These are phyloP conservation scores for Stephanodiscus minutulus DNA, from an alignment of 108 stramenopile genomes.

Conservation along the genomic window DNA sequence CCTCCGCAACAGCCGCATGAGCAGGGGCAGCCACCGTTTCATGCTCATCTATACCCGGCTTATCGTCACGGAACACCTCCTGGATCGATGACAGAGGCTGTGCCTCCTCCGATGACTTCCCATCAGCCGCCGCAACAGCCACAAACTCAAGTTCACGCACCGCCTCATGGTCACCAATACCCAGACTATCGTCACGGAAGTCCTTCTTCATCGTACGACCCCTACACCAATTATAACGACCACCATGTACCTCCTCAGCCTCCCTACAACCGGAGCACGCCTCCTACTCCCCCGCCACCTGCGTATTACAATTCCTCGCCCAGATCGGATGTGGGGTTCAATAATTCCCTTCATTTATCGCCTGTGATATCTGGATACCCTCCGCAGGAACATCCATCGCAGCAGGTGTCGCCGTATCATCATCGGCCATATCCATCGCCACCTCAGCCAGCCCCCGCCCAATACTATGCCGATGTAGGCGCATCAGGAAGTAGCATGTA, in stretches of 20 bases:
- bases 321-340: slow-evolving; percentile 14
- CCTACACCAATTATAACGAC: slow-evolving; percentile 4
- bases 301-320: slow-evolving; percentile 15
- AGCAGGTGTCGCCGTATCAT: slow-evolving; percentile 12
- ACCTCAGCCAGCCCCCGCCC: neutral
- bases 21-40: neutral
- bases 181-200: slow-evolving; percentile 9
- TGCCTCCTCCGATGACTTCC: slow-evolving; percentile 12
- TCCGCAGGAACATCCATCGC: slow-evolving; percentile 2
- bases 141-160: slow-evolving; percentile 8
- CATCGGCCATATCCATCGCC: slow-evolving; percentile 9
- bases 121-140: slow-evolving; percentile 28
- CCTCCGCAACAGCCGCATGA: slow-evolving; percentile 32
- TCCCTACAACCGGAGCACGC: slow-evolving; percentile 14
- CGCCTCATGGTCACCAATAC: slow-evolving; percentile 4
- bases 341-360: slow-evolving; percentile 6
- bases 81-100: slow-evolving; percentile 13
- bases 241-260: slow-evolving; percentile 17
- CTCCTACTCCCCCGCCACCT: slow-evolving; percentile 1
- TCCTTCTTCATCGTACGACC: slow-evolving; percentile 3
- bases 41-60: slow-evolving; percentile 3
- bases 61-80: slow-evolving; percentile 21
- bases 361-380: slow-evolving; percentile 22
- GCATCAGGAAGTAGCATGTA: slow-evolving; percentile 8
- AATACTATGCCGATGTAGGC: slow-evolving; percentile 7